Percentiles rank a stretch among this genome's conserved stretches.
These are phyloP conservation scores for Acacia pycnantha DNA, from an alignment of 331 rosid species.

Conservation along the genomic window DNA sequence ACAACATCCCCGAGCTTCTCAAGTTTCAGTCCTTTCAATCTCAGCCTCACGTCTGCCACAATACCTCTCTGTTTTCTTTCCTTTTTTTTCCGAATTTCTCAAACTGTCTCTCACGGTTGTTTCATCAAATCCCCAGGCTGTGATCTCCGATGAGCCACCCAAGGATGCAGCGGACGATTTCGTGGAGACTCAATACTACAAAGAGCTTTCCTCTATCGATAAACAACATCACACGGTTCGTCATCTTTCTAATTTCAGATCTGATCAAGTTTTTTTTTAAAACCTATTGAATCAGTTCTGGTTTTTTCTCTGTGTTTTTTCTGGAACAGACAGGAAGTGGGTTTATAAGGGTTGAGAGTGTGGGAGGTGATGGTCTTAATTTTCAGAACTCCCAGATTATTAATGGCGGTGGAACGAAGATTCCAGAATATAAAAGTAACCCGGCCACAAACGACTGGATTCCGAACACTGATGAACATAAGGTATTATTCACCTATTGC, in stretches of 20 bases:
- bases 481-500: conserved; percentile 16
- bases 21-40: conserved; percentile 61
- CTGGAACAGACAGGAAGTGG: conserved; percentile 61
- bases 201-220: conserved; percentile 50
- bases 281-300: not conserved
- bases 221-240: conserved; percentile 69
- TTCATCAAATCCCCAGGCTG: conserved; percentile 16
- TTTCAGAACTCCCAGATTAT: conserved; percentile 20
- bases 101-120: not conserved
- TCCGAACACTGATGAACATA: conserved; percentile 46
- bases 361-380: conserved; percentile 28
- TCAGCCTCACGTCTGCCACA: conserved; percentile 28
- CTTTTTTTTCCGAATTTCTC: not conserved
- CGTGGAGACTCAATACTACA: conserved; percentile 38
- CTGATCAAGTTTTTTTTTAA: not conserved
- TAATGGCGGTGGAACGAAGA: conserved; percentile 18
- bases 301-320: not conserved
- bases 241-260: not conserved
- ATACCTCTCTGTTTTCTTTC: not conserved
- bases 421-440: conserved; percentile 48
- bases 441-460: conserved; percentile 90
- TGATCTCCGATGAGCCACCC: conserved; percentile 23
- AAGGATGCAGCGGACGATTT: conserved; percentile 51
- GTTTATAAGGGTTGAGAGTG: conserved; percentile 49
- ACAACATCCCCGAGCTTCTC: conserved; percentile 53